Conservation (phyloP, 805 yeast genomes). For the Wickerhamiella sorbophila region DNA sequence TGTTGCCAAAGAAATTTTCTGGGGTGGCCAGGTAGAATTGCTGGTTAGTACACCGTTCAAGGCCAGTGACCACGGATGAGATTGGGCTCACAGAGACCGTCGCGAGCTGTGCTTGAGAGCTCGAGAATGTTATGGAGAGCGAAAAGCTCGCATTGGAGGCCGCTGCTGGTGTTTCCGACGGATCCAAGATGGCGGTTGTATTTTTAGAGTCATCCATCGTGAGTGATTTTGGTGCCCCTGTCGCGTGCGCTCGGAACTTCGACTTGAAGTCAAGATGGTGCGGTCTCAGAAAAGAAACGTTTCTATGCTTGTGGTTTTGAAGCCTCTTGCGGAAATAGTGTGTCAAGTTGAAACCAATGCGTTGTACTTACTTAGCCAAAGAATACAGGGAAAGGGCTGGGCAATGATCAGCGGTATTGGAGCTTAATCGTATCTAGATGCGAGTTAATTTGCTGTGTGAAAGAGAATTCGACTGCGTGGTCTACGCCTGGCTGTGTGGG, state of each 20-base stretch:
- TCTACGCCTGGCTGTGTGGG: too few relatives aligned
- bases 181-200: neutral
- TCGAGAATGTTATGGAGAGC: slow-evolving; percentile 1
- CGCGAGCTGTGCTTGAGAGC: neutral
- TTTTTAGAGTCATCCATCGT: neutral
- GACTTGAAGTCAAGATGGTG: too few relatives aligned
- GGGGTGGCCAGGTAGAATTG: neutral
- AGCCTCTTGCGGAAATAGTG: neutral
- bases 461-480: too few relatives aligned
- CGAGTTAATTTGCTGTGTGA: too few relatives aligned
- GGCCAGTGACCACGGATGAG: neutral
- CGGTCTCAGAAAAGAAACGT: too few relatives aligned
- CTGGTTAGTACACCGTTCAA: neutral
- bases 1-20: neutral
- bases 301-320: neutral
- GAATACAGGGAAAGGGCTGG: neutral
- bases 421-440: too few relatives aligned
- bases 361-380: neutral
- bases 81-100: neutral
- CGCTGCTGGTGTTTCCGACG: neutral
- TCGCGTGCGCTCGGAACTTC: too few relatives aligned
- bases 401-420: too few relatives aligned
- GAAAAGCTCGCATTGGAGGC: neutral
- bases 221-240: too few relatives aligned
- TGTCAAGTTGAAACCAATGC: neutral